Percentiles rank a stretch among this genome's conserved stretches.
These are phyloP conservation scores for Adansonia madagascariensis DNA, from an alignment of 441 rosid genomes.

Conservation along the genomic window DNA sequence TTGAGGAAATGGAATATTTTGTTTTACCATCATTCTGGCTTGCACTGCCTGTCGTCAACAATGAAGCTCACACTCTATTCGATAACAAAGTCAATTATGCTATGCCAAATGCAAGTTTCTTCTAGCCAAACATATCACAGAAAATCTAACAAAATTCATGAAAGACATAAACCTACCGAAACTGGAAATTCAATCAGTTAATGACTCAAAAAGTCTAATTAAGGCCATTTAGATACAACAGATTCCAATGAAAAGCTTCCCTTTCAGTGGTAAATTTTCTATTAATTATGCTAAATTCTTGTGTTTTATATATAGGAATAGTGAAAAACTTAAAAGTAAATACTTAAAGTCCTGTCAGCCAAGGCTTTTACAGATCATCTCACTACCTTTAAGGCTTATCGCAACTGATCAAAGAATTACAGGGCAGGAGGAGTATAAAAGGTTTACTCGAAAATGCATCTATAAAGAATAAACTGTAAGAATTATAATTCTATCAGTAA, in stretches of 20 bases:
- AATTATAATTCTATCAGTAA: neutral
- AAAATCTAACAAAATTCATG: neutral
- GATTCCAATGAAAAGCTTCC: neutral
- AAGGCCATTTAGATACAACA: neutral
- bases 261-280: neutral
- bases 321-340: neutral
- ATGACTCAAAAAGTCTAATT: neutral
- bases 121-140: neutral
- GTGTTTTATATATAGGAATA: neutral
- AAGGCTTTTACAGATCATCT: neutral
- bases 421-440: neutral
- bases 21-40: constrained; percentile 41
- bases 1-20: constrained; percentile 45
- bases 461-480: neutral
- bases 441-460: neutral
- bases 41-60: constrained; percentile 35
- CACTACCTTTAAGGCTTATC: neutral
- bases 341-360: neutral
- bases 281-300: neutral
- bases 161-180: neutral
- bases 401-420: neutral
- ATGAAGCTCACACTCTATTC: constrained; percentile 29
- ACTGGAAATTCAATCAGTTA: neutral
- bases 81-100: neutral
- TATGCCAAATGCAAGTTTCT: constrained; percentile 3